phyloP scores from a whole-genome alignment of 2,329 filamentous ascomycete genomes.

The Cercospora sp. region DNA sequence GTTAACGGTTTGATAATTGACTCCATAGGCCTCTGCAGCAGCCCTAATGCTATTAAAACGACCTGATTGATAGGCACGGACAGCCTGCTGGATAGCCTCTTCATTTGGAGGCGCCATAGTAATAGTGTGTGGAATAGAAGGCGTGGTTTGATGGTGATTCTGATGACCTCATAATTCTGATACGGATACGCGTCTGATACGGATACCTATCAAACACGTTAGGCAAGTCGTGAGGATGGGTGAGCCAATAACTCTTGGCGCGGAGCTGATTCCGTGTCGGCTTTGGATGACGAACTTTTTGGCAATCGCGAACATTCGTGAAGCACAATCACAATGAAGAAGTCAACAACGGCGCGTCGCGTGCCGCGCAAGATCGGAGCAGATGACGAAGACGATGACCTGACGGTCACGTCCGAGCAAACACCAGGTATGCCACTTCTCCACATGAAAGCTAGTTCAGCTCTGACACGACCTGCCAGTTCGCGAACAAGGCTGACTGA shows the following conservation, averaged over 20 bases:
- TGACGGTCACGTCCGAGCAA: conserved; percentile 24
- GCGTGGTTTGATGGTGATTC: too few species aligned
- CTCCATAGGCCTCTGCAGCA: too few species aligned
- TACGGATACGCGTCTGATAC: too few species aligned
- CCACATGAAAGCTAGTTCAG: background rate
- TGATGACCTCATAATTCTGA: too few species aligned
- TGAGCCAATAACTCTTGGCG: background rate
- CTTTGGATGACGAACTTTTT: conserved; percentile 9
- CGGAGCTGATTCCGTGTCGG: background rate
- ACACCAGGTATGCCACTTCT: conserved; percentile 29
- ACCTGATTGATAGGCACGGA: too few species aligned
- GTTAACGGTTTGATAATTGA: too few species aligned
- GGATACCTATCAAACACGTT: too few species aligned
- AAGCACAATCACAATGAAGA: conserved; percentile 51
- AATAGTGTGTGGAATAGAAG: too few species aligned
- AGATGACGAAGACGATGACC: conserved; percentile 60
- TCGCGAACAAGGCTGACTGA: conserved; percentile 44
- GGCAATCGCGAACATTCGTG: background rate
- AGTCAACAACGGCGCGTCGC: conserved; percentile 56
- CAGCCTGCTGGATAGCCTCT: too few species aligned
- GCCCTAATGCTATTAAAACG: too few species aligned
- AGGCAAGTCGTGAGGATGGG: background rate
- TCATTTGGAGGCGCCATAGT: too few species aligned
- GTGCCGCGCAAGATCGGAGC: conserved; percentile 77
- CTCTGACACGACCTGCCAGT: conserved; percentile 30